Base-by-base conservation (phyloP, 306 rosid genomes). In the Glycine tomentella region DNA sequence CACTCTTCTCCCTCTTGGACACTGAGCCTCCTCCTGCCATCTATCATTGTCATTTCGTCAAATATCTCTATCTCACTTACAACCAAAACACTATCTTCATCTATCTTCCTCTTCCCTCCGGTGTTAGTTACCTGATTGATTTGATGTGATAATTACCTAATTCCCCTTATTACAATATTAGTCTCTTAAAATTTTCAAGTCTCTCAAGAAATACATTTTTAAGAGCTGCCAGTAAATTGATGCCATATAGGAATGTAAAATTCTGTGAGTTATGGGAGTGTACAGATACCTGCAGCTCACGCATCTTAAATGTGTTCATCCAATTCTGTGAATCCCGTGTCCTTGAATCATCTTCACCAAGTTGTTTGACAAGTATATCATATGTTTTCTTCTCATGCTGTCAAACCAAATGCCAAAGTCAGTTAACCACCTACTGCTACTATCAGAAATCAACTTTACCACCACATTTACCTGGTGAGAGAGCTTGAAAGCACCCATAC, bases 401-500 rank as follows among this genome's bases (percentile, higher is more conserved):
- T 67, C 80, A 75, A 17, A 52, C 34, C 71, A 76, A 83, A 82
- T 17, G 62, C 58, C 51, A 74, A 49, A 79, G 48, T 82, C 61
- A 81, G 84, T 59, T 34, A 71, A 73, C 73, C 46, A 62, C 33
- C 31, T 12, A 15, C 62, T 25, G 51, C 14, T 14, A 72, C 62
- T 55, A 65, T 33, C n/a, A 46, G 36, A 42, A 78, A 61, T 44
- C 3, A 57, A 61, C 42, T 69, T 55, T 44, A 17, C 12, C 44
- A 44, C 67, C 20, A 61, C 9, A 75, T 70, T 59, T 82, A 96
- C 99, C 98, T 93, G 98, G 86, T 93, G 97, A 63, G 99, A 93
- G 79, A 93, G 97, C 90, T 90, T 96, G 89, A 85, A 96, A 85
- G 98, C 97, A 72, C 98, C 97, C 97, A 96, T 93, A 81, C 97